Evolutionary conservation across 352 stramenopile species (phyloP).

Genomic region (Phytophthora agathidicida): DNA sequence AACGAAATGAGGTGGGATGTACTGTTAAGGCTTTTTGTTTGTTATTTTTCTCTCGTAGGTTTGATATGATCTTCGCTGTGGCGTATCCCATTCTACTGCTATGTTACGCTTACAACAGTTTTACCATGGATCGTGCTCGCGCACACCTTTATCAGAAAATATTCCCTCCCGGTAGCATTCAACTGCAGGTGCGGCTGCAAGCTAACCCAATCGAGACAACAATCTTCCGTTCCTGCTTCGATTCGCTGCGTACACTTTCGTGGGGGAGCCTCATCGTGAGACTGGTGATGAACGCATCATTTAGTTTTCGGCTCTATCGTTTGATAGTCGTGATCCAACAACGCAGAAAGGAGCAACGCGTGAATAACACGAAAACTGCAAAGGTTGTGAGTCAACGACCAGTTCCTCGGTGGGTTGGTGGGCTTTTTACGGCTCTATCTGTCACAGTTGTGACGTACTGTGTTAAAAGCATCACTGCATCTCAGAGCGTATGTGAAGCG

Average conservation of each 20-base stretch:
- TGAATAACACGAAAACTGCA: background rate
- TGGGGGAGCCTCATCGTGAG: conserved; percentile 1
- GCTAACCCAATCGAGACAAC: conserved; percentile 11
- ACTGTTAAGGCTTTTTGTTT: background rate
- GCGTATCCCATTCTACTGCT: conserved; percentile 16
- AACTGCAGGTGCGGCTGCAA: conserved; percentile 7
- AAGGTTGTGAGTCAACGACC: background rate
- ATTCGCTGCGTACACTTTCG: conserved; percentile 20
- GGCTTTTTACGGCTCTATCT: too few relatives aligned
- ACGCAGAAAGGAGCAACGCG: background rate
- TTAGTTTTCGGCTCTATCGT: conserved; percentile 14
- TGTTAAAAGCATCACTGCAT: too few relatives aligned
- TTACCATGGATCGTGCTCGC: conserved; percentile 7
- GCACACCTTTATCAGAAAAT: conserved; percentile 11
- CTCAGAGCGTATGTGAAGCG: conserved; percentile 2
- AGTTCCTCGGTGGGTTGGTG: background rate
- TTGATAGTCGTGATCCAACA: conserved; percentile 16
- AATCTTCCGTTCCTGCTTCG: conserved; percentile 22
- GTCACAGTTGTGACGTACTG: too few relatives aligned
- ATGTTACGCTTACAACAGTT: conserved; percentile 4
- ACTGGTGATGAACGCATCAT: conserved; percentile 21
- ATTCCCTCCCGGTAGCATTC: conserved; percentile 2
- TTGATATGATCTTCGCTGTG: conserved; percentile 24
- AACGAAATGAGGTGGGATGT: too few relatives aligned
- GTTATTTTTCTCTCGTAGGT: background rate